Base-by-base conservation (phyloP, 768 basidiomycete species). In the Guyanaporus albipodus region DNA sequence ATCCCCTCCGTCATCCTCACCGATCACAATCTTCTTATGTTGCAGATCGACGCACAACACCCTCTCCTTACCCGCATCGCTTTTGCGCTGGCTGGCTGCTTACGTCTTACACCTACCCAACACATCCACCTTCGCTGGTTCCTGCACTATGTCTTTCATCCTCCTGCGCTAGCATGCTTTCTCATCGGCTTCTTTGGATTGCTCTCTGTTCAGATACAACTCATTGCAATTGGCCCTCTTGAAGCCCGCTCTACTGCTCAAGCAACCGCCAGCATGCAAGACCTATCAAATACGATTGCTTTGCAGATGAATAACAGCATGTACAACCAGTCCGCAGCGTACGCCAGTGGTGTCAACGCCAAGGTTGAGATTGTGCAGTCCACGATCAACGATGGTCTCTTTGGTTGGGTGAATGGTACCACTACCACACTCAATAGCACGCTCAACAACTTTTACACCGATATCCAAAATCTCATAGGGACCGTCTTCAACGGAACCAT, bases 321-420 rank as follows among this genome's bases (percentile, higher is more conserved):
- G 82, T 80, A 79, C 59, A 82, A 85, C 57, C 83, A 91, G 55
- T 93, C 89, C 8, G 60, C 78, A 12, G 61, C 76, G 4, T 99
- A 94, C 54, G 92, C 94, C 4, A 72, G 66, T n/a, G 74, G 73
- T 26, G 74, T 93, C 59, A 99, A 98, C 54, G 59, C 57, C 17
- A 85, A 80, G 24, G 80, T 97, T 18, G 76, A 79, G 39, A 56
- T 56, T 27, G 74, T 91, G 39, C 89, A 98, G 69, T 73, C 71
- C 31, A 78, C 80, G 6, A 79, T 98, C 66, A 91, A 97, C 63
- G 71, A 90, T 32, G 87, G 87, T 21, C 68, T 98, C 37, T 95
- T 98, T 52, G 92, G 93, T 9, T 98, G 94, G 94, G 85, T 98
- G 39, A 92, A 97, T 57, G 77, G 73, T 15, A 95, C 95, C 8